Conservation (phyloP, 2,329 filamentous ascomycete species). For the Penicillium sp. region DNA sequence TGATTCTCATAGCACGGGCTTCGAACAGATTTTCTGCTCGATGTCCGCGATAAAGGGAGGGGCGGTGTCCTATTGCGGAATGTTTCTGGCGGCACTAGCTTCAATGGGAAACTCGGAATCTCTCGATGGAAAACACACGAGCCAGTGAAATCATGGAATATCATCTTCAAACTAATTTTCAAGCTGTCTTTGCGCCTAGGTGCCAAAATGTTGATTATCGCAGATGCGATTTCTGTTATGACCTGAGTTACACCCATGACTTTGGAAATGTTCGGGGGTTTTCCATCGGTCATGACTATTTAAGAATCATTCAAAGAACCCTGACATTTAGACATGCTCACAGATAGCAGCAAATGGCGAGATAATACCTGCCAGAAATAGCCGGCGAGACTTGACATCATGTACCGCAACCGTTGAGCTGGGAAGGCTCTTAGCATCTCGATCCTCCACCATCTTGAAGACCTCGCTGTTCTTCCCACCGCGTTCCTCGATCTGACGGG, state of each 20-base stretch:
- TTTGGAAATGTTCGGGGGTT: too few relatives aligned
- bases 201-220: too few relatives aligned
- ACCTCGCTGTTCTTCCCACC: slow-evolving; percentile 21
- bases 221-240: too few relatives aligned
- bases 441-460: slow-evolving; percentile 37
- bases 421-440: slow-evolving; percentile 23
- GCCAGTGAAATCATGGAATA: neutral
- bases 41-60: neutral
- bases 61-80: neutral
- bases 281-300: too few relatives aligned
- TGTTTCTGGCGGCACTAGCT: neutral
- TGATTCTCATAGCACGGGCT: neutral
- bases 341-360: slow-evolving; percentile 26
- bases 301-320: too few relatives aligned
- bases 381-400: slow-evolving; percentile 10
- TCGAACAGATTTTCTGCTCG: neutral
- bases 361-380: slow-evolving; percentile 19
- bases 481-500: neutral
- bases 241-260: too few relatives aligned
- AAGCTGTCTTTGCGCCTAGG: too few relatives aligned
- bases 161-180: too few relatives aligned
- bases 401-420: slow-evolving; percentile 14
- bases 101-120: neutral
- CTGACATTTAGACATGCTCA: neutral
- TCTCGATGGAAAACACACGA: neutral